These are phyloP conservation scores for Aphanoascus verrucosus DNA, from an alignment of 2,329 filamentous ascomycete genomes.

Conservation along the genomic window DNA sequence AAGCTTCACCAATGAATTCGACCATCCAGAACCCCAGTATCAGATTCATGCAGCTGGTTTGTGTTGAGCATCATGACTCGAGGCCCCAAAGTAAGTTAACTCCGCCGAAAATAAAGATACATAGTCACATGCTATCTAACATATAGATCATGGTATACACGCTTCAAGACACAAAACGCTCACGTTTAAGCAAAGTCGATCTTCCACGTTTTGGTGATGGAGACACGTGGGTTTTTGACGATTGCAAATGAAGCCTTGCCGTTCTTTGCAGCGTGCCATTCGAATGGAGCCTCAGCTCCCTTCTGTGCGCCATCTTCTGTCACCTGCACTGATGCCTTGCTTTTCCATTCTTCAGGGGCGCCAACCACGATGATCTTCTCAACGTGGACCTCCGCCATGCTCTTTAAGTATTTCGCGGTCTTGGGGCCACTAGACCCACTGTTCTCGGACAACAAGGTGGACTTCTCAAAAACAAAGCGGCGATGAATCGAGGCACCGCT, in stretches of 20 bases:
- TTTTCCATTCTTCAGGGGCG: constrained; percentile 61
- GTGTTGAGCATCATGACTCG: no score
- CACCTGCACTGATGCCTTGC: constrained; percentile 46
- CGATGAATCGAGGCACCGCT: constrained; percentile 81
- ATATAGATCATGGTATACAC: neutral
- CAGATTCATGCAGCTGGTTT: no score
- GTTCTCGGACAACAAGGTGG: constrained; percentile 59
- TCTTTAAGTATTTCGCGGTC: constrained; percentile 64
- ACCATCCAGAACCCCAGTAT: no score
- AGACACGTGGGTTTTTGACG: constrained; percentile 52
- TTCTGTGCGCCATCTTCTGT: constrained; percentile 37
- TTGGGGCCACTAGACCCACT: constrained; percentile 51
- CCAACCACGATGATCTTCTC: constrained; percentile 79
- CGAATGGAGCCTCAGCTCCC: constrained; percentile 44
- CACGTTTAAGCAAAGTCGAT: constrained; percentile 40
- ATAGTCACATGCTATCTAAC: no score
- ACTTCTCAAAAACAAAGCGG: constrained; percentile 55
- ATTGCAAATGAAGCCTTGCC: constrained; percentile 53
- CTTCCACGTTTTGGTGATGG: constrained; percentile 55
- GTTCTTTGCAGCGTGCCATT: constrained; percentile 46
- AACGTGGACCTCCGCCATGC: constrained; percentile 64
- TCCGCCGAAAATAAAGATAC: no score
- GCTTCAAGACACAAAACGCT: neutral
- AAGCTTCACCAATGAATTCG: neutral
- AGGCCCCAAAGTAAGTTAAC: no score